Evolutionary conservation across 331 rosid genomes (phyloP).

Genomic region (Spiraea crenata): DNA sequence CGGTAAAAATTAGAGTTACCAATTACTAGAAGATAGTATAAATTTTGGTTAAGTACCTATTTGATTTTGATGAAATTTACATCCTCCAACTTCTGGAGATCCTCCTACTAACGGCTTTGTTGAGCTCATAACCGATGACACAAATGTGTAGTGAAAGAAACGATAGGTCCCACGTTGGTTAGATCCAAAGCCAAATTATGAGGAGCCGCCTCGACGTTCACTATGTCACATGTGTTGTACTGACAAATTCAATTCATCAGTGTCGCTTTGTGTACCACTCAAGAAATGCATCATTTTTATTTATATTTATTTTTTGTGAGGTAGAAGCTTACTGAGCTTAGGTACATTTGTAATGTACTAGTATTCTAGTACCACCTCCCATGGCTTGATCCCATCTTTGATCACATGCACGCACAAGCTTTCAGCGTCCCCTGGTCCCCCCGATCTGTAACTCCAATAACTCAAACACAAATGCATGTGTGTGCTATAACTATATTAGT

Average conservation of each 20-base stretch:
- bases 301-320: neutral
- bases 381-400: neutral
- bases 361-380: too few relatives aligned
- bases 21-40: too few relatives aligned
- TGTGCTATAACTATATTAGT: too few relatives aligned
- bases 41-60: too few relatives aligned
- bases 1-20: too few relatives aligned
- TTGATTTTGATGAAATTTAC: too few relatives aligned
- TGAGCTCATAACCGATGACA: too few relatives aligned
- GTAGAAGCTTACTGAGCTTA: neutral
- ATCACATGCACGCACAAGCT: neutral
- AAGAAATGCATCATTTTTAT: conserved; percentile 18
- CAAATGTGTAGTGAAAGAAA: neutral
- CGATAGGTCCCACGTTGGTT: neutral
- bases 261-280: conserved; percentile 20
- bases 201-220: neutral
- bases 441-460: too few relatives aligned
- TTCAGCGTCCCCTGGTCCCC: neutral
- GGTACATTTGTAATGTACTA: too few relatives aligned
- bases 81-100: too few relatives aligned
- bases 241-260: neutral
- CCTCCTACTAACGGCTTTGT: too few relatives aligned
- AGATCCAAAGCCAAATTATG: neutral
- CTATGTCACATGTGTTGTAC: neutral
- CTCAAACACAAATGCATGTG: too few relatives aligned